phyloP scores from a whole-genome alignment of 2,329 filamentous ascomycete species.

The Hyphodiscus sp. region DNA sequence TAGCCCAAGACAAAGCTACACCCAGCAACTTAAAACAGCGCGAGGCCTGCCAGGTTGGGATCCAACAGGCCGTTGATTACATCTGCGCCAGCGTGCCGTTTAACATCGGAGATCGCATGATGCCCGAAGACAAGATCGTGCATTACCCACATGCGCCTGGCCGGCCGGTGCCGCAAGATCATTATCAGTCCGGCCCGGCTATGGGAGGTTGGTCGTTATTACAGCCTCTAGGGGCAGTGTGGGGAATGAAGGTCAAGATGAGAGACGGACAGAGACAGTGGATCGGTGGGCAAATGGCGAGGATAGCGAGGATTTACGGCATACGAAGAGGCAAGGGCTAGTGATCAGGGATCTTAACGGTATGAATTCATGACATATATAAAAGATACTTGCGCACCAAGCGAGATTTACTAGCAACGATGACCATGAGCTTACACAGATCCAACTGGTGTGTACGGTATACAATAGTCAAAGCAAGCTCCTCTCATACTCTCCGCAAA shows the following conservation, averaged over 20 bases:
- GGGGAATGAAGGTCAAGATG: not conserved
- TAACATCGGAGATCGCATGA: constrained; percentile 2
- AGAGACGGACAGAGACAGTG: constrained; percentile 7
- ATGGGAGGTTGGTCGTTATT: constrained; percentile 5
- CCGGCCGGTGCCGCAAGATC: not conserved
- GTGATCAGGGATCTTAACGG: not conserved
- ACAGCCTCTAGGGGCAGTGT: not conserved
- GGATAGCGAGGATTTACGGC: constrained; percentile 4
- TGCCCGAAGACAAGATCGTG: constrained; percentile 2
- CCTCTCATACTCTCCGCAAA: no score
- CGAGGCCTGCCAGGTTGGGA: not conserved
- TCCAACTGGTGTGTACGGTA: constrained; percentile 35
- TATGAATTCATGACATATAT: not conserved
- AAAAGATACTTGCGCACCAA: not conserved
- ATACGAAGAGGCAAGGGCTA: not conserved
- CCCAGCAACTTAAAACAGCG: not conserved
- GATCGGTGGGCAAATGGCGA: constrained; percentile 4
- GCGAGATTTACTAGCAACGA: not conserved
- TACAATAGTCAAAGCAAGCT: constrained; percentile 62
- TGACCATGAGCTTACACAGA: not conserved
- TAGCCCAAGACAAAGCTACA: not conserved
- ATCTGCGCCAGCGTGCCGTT: constrained; percentile 9
- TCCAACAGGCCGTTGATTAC: constrained; percentile 6
- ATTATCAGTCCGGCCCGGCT: constrained; percentile 6
- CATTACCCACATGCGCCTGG: constrained; percentile 5